Base-by-base conservation (phyloP, 2,329 filamentous ascomycete species). In the Xylaria sp. region DNA sequence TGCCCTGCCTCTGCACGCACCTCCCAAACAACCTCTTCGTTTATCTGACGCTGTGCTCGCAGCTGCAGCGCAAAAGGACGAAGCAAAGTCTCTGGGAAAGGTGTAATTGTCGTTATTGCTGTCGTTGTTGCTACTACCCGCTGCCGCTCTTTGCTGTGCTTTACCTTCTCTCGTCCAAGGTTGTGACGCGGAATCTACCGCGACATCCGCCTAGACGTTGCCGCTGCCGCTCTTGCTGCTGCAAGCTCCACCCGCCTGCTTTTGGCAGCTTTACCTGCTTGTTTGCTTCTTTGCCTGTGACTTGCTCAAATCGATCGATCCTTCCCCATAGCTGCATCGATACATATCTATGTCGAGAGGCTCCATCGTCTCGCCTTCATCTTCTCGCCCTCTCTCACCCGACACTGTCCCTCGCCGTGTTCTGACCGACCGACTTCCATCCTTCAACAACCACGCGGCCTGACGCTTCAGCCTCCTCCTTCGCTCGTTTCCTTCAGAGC, bases 111-210 rank as follows among this genome's bases (percentile, higher is more conserved):
- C 57, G 62, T 55, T 49, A 18, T 23, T 20, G 46, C 46, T 20
- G 46, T n/a, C 41, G 15, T 18, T 23, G 36, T 36, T 59, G n/a
- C 49, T 39, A 13, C 33, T n/a, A 10, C 46, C 43, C 20, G 20
- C 46, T n/a, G n/a, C 33, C 55, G 49, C 31, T 61, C 51, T 25
- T 51, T 57, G 57, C 20, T 18, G 46, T 48, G 18, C 18, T 23
- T n/a, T 43, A 33, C 61, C 46, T 62, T 49, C 54, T 48, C 49
- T 67, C 28, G 13, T 54, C 25, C 25, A 54, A 6, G 51, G 13
- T 62, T 23, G 57, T 69, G 69, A 56, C 63, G 54, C 60, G 64
- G 69, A 67, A 68, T 62, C 62, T 60, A 66, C 67, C 63, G 66
- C 69, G 59, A 64, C 68, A 64, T 63, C 64, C 69, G 60, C 65